Evolutionary conservation across 2,329 filamentous ascomycete species (phyloP).

Genomic region (Ambrosiella beaveri): DNA sequence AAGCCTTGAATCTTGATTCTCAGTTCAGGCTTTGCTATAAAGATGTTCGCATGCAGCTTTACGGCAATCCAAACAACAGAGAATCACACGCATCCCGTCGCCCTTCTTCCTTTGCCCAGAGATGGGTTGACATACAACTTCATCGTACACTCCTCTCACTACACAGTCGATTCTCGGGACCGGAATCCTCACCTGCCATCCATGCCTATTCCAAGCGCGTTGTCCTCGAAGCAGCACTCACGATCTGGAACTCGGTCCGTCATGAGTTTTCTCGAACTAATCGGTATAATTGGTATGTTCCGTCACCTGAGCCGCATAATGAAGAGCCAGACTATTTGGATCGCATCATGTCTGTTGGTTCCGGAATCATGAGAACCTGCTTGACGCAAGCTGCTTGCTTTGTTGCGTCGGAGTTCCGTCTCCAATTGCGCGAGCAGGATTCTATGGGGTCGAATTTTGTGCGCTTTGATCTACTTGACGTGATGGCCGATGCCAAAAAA

Average conservation of each 20-base stretch:
- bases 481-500: constrained; percentile 24
- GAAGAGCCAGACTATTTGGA: constrained; percentile 19
- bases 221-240: constrained; percentile 29
- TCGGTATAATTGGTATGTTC: neutral
- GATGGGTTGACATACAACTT: constrained; percentile 32
- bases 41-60: constrained; percentile 21
- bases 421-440: constrained; percentile 24
- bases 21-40: constrained; percentile 28
- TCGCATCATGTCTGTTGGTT: constrained; percentile 23
- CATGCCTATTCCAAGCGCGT: constrained; percentile 35
- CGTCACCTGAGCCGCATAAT: neutral
- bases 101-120: constrained; percentile 22
- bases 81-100: constrained; percentile 16
- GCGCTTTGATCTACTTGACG: constrained; percentile 25
- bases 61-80: constrained; percentile 14
- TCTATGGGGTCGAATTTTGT: constrained; percentile 19
- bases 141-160: constrained; percentile 37
- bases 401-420: constrained; percentile 25
- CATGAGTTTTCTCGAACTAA: constrained; percentile 14
- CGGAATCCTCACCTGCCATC: constrained; percentile 23
- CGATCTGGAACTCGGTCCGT: constrained; percentile 26
- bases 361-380: constrained; percentile 25
- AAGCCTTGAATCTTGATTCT: constrained; percentile 27
- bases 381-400: constrained; percentile 22
- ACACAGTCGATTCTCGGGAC: constrained; percentile 34